Conservation (phyloP, 2,329 filamentous ascomycete genomes). For the Botrytis pseudocinerea region DNA sequence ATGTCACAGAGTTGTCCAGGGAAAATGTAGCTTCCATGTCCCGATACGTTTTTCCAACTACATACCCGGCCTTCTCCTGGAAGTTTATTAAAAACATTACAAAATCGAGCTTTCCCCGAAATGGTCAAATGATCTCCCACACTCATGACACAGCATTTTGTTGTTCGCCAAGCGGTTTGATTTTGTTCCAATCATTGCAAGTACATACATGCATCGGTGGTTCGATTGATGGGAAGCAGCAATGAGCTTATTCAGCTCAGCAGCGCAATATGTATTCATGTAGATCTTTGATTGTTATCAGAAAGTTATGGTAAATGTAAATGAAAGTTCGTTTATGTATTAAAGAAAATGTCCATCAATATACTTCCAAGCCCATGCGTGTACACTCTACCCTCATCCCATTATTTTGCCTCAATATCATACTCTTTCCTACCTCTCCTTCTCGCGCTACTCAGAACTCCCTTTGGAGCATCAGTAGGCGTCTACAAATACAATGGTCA, state of each 20-base stretch:
- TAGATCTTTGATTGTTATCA: background rate
- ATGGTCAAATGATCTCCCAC: background rate
- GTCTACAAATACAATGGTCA: constrained; percentile 39
- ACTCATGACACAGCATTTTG: fast-evolving
- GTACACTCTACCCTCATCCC: fast-evolving
- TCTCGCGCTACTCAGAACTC: background rate
- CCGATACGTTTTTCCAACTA: background rate
- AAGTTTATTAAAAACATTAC: background rate
- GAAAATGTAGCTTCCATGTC: background rate
- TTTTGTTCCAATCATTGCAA: background rate
- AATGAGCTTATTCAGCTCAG: background rate
- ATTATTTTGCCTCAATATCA: background rate
- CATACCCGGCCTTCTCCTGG: background rate
- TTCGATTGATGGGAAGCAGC: background rate
- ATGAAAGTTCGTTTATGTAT: background rate
- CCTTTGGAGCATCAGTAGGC: background rate
- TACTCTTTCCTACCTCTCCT: background rate
- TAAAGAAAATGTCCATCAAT: background rate
- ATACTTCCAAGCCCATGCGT: fast-evolving
- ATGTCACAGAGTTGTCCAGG: background rate
- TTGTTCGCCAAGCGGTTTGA: background rate
- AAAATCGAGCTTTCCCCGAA: background rate
- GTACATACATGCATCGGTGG: background rate
- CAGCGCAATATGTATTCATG: background rate
- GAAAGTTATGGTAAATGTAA: background rate